These are phyloP conservation scores for Aristolochia californica DNA, from an alignment of 164 flowering plant genomes.

Conservation along the genomic window DNA sequence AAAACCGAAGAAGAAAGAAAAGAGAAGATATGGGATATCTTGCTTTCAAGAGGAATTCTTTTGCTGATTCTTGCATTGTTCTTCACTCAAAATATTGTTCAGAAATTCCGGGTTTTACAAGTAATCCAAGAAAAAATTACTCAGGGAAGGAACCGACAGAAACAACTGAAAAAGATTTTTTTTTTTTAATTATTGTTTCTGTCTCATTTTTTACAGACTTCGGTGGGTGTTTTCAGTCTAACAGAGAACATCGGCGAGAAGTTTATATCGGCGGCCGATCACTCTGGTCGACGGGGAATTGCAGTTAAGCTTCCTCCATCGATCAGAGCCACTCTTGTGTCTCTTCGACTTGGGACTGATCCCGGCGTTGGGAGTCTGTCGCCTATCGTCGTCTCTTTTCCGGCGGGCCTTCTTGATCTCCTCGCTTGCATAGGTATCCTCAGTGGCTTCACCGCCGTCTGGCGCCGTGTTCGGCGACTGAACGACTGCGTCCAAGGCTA, in stretches of 20 bases:
- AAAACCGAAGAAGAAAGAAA: too few species aligned
- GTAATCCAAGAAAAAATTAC: too few species aligned
- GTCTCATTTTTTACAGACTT: too few species aligned
- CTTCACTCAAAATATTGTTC: too few species aligned
- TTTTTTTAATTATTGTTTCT: too few species aligned
- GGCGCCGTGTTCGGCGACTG: too few species aligned
- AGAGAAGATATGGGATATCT: too few species aligned
- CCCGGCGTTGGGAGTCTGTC: background rate
- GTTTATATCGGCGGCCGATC: slow-evolving; percentile 11
- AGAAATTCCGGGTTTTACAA: too few species aligned
- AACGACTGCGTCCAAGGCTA: background rate
- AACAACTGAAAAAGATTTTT: too few species aligned
- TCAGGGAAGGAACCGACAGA: too few species aligned
- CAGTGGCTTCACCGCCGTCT: background rate
- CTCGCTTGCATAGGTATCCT: background rate
- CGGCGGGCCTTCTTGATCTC: slow-evolving; percentile 3
- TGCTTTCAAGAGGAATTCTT: too few species aligned
- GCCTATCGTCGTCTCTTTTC: slow-evolving; percentile 3
- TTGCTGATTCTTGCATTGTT: too few species aligned
- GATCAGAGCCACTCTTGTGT: background rate
- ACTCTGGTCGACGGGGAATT: slow-evolving; percentile 6
- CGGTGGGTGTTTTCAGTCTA: background rate
- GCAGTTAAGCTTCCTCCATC: slow-evolving; percentile 7
- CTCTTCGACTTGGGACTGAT: background rate
- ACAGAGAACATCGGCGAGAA: slow-evolving; percentile 14